Base-by-base conservation (phyloP, 139 green algal genomes). In the Chlorella sorokiniana region DNA sequence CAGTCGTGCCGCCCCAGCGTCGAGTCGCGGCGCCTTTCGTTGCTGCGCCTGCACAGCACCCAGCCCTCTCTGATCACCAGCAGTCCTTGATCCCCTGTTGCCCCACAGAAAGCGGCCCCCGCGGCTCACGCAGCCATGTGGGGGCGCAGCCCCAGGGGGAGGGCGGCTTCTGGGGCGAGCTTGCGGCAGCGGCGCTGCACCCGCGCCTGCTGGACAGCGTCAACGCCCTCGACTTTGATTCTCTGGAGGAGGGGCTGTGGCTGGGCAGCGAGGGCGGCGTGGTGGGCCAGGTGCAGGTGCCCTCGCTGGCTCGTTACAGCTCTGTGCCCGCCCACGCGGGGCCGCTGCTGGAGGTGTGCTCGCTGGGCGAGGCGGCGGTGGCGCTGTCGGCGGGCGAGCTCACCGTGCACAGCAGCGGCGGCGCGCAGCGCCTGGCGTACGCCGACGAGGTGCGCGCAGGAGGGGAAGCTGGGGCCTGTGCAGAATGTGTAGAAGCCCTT, bases 181-280 rank as follows among this genome's bases (percentile, higher is more conserved):
- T 83, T 7, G 31, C 35, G 8, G 18, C 20, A 22, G 63, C 62
- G 22, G 29, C 76, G 10, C 44, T 81, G 40, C 75, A 81, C 59
- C 31, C 75, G 3, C 59, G 75, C 1, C 41, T 72, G 40, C 37
- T 45, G 29, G 75, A 70, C 31, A 40, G 40, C 22, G 41, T 79
- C 54, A 85, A 70, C 48, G 35, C 25, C 6, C n/a, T 82, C n/a
- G 27, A 18, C 6, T 88, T 88, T 40, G 84, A 88, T 63, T 23
- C 37, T 2, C 22, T 64, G 10, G 79, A 88, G 63, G 84, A 88
- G 71, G 68, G 31, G 42, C 27, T 86, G 16, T 88, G 84, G 84
- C 51, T 82, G 81, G 90, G 90, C 69, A 94, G 80, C 0, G 81
- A 84, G 3, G 77, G 78, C 35, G 90, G 89, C 11, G 69, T 86